phyloP scores from a whole-genome alignment of 2,329 filamentous ascomycete genomes.

The Colletotrichum acutatum region DNA sequence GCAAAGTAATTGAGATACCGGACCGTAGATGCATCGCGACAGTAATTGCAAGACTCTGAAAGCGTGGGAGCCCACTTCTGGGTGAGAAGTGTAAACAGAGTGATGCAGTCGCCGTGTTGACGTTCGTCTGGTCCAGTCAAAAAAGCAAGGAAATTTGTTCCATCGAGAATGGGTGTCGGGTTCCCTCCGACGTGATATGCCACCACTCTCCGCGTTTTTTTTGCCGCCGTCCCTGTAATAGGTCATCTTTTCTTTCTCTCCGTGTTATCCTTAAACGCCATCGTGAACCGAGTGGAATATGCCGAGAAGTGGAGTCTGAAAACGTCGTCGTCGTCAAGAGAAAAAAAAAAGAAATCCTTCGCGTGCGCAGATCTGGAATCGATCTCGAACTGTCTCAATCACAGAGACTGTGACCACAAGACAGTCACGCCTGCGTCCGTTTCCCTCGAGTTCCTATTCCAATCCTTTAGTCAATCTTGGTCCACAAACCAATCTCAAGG shows the following conservation, averaged over 20 bases:
- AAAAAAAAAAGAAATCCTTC: conserved; percentile 25
- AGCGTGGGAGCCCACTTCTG: background rate
- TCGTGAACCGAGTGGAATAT: conserved; percentile 9
- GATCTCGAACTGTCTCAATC: too few species aligned
- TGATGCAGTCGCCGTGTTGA: background rate
- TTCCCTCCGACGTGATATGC: conserved; percentile 11
- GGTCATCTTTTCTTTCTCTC: conserved; percentile 5
- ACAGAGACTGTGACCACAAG: background rate
- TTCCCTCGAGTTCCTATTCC: background rate
- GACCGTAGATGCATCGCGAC: background rate
- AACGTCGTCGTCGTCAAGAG: conserved; percentile 26
- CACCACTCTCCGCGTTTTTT: conserved; percentile 19
- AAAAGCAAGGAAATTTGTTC: conserved; percentile 12
- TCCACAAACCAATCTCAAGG: background rate
- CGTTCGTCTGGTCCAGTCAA: background rate
- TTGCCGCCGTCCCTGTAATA: conserved; percentile 4
- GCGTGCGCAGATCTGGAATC: background rate
- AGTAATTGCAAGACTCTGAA: background rate
- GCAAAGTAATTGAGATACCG: conserved; percentile 1
- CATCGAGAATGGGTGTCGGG: conserved; percentile 11
- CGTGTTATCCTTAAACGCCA: conserved; percentile 26
- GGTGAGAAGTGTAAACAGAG: background rate
- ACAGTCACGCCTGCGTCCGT: background rate
- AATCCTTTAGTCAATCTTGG: conserved; percentile 11
- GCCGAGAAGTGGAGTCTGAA: conserved; percentile 11